Evolutionary conservation across 148 eudicot species (phyloP).

Genomic region (Camellia lanceoleosa): DNA sequence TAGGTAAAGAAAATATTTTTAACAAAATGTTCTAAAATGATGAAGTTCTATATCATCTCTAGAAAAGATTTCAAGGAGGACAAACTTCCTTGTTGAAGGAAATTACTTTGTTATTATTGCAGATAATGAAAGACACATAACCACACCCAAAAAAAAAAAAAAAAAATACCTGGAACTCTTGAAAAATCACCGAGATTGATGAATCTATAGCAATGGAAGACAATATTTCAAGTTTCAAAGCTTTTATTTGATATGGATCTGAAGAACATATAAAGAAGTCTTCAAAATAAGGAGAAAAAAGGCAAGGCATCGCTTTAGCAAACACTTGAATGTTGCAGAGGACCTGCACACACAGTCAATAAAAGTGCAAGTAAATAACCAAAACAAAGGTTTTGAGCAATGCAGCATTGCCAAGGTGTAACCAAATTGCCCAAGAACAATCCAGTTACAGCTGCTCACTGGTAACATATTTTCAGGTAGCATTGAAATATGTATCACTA

Average conservation of each 20-base stretch:
- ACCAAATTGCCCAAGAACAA: not conserved
- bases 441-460: not conserved
- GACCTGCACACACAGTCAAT: constrained; percentile 50
- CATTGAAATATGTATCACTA: not conserved
- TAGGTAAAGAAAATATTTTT: not conserved
- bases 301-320: constrained; percentile 85
- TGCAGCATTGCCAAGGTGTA: not conserved
- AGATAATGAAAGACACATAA: not conserved
- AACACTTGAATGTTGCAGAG: constrained; percentile 95
- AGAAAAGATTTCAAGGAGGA: not conserved
- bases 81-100: not conserved
- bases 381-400: not conserved
- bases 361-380: constrained; percentile 1
- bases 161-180: constrained; percentile 81
- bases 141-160: not conserved
- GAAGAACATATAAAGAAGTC: constrained; percentile 81
- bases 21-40: not conserved
- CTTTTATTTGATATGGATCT: constrained; percentile 74
- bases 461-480: not conserved
- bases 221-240: constrained; percentile 89
- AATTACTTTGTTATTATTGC: constrained; percentile 3
- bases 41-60: not conserved
- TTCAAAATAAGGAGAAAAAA: constrained; percentile 73
- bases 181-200: constrained; percentile 70
- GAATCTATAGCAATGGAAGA: constrained; percentile 76